Percentiles rank a stretch among this genome's conserved stretches.
These are phyloP conservation scores for Solanum hybrid DNA, from an alignment of 305 asterid species.

Conservation along the genomic window DNA sequence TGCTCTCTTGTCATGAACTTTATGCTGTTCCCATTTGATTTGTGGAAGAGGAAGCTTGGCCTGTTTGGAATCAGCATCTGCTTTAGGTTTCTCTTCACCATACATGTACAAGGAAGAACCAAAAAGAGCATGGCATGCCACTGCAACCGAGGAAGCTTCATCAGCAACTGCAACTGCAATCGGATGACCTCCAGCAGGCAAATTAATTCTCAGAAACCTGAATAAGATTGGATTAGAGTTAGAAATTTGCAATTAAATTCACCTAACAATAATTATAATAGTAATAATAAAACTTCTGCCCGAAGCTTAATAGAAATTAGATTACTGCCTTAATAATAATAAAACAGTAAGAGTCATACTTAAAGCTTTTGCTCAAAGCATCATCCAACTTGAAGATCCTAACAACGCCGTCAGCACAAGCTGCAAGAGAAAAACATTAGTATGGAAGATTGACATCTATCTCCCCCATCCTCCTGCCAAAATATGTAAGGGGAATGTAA, in stretches of 20 bases:
- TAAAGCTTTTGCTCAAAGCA: slow-evolving; percentile 90
- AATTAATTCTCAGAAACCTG: slow-evolving; percentile 85
- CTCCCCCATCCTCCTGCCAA: background rate
- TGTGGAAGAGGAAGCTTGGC: slow-evolving; percentile 84
- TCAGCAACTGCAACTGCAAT: slow-evolving; percentile 65
- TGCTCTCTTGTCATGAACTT: slow-evolving; percentile 73
- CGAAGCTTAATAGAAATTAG: background rate
- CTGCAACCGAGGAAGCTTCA: slow-evolving; percentile 72
- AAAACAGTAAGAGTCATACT: slow-evolving; percentile 42
- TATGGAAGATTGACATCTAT: background rate
- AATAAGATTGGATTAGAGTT: background rate
- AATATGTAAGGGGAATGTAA: background rate
- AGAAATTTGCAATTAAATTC: background rate
- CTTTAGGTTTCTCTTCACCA: slow-evolving; percentile 72
- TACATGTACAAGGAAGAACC: slow-evolving; percentile 85
- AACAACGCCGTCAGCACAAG: slow-evolving; percentile 83
- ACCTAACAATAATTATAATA: background rate
- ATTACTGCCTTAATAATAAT: background rate
- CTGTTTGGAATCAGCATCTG: slow-evolving; percentile 49
- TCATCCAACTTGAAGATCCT: slow-evolving; percentile 96
- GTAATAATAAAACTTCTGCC: background rate
- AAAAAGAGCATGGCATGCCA: slow-evolving; percentile 62
- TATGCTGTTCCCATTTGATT: slow-evolving; percentile 81
- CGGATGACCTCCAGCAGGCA: slow-evolving; percentile 93
- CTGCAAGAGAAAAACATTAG: slow-evolving; percentile 27